phyloP scores from a whole-genome alignment of 164 flowering plant species.

The Magnolia changhungtana region DNA sequence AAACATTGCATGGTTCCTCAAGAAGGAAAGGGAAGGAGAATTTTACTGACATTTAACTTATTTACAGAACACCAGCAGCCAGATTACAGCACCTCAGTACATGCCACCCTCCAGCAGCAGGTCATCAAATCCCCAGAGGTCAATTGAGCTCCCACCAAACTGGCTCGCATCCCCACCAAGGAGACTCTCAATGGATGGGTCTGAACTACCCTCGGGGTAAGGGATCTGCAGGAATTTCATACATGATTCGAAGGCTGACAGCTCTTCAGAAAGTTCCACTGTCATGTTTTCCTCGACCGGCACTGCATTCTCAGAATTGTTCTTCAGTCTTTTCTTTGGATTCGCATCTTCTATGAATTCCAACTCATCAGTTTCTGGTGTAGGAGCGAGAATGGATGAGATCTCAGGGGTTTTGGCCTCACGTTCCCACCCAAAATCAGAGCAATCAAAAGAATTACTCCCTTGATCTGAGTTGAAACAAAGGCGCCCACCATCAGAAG shows the following conservation, averaged over 20 bases:
- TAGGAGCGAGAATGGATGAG: slow-evolving; percentile 48
- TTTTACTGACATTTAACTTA: slow-evolving; percentile 52
- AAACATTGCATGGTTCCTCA: neutral
- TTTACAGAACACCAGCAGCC: slow-evolving; percentile 39
- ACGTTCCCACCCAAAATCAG: slow-evolving; percentile 69
- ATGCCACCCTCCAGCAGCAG: slow-evolving; percentile 44
- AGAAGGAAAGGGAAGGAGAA: neutral
- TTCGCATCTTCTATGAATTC: slow-evolving; percentile 45
- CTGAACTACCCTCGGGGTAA: slow-evolving; percentile 64
- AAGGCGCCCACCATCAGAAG: slow-evolving; percentile 27
- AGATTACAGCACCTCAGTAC: slow-evolving; percentile 33
- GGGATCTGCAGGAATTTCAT: slow-evolving; percentile 69
- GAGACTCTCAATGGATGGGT: slow-evolving; percentile 54
- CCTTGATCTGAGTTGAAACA: slow-evolving; percentile 70
- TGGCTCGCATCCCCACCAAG: slow-evolving; percentile 52
- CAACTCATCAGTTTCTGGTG: slow-evolving; percentile 42
- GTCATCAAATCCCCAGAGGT: slow-evolving; percentile 88
- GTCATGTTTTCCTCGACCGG: slow-evolving; percentile 29
- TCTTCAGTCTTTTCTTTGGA: slow-evolving; percentile 60
- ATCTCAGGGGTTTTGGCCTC: slow-evolving; percentile 66
- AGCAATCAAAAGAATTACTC: slow-evolving; percentile 70
- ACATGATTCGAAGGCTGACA: slow-evolving; percentile 67
- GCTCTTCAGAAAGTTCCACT: slow-evolving; percentile 54
- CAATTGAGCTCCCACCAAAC: slow-evolving; percentile 50
- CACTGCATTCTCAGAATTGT: slow-evolving; percentile 23